These are phyloP conservation scores for Sphenostylis stenocarpa DNA, from an alignment of 306 rosid species.

Conservation along the genomic window DNA sequence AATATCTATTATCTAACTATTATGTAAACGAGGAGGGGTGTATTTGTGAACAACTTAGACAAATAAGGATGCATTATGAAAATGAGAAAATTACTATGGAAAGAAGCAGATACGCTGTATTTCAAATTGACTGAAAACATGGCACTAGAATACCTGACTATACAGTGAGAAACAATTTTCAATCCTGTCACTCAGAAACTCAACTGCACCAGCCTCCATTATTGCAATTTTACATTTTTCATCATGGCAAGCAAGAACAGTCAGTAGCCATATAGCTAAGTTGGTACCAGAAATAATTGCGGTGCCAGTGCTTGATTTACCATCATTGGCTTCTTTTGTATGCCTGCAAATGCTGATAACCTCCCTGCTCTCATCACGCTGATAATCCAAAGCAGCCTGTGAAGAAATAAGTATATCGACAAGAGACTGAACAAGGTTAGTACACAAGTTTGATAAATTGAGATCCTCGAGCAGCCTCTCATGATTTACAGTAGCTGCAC, in stretches of 20 bases:
- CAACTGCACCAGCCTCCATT: constrained; percentile 94
- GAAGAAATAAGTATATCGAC: constrained; percentile 61
- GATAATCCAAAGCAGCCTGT: constrained; percentile 47
- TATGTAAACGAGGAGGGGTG: constrained; percentile 2
- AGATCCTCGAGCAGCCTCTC: constrained; percentile 88
- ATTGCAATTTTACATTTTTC: constrained; percentile 70
- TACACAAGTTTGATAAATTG: constrained; percentile 56
- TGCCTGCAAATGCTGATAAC: constrained; percentile 71
- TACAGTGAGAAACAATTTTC: constrained; percentile 64
- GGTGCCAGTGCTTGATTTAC: constrained; percentile 53
- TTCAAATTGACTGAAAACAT: constrained; percentile 14
- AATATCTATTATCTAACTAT: constrained; percentile 17
- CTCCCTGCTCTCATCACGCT: constrained; percentile 45
- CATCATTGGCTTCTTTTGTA: constrained; percentile 44
- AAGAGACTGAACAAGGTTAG: constrained; percentile 77
- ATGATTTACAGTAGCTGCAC: constrained; percentile 89
- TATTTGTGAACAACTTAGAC: constrained; percentile 18
- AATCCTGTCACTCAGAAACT: constrained; percentile 75
- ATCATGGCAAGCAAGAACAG: constrained; percentile 86
- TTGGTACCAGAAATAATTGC: constrained; percentile 60
- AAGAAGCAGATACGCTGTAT: constrained; percentile 25
- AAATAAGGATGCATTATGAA: constrained; percentile 1
- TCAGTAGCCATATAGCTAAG: constrained; percentile 82
- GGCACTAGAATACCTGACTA: constrained; percentile 67
- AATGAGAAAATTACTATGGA: constrained; percentile 6